Evolutionary conservation across 768 basidiomycete genomes (phyloP).

Genomic region (Leccinum variicolor): DNA sequence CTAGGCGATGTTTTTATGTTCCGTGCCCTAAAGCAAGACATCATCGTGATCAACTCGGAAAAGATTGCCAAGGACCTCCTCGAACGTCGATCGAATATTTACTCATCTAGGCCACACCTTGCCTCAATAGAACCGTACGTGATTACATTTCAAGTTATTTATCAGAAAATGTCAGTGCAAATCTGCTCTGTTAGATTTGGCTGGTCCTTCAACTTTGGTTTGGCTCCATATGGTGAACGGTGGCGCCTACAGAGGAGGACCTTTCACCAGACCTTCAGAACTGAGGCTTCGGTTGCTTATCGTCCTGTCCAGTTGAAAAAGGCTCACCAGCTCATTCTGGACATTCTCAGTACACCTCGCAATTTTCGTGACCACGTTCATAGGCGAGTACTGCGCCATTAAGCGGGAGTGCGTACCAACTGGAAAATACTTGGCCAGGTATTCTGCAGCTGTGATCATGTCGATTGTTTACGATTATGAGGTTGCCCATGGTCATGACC

Average conservation of each 20-base stretch:
- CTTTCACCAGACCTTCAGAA: slow-evolving; percentile 23
- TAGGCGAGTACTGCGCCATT: background rate
- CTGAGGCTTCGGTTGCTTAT: slow-evolving; percentile 12
- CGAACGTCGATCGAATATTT: slow-evolving; percentile 23
- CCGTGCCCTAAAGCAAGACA: slow-evolving; percentile 20
- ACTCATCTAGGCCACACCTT: slow-evolving; percentile 25
- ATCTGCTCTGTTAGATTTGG: slow-evolving; percentile 12
- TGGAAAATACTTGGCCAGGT: slow-evolving; percentile 12
- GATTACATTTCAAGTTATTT: background rate
- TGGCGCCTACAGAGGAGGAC: slow-evolving; percentile 23
- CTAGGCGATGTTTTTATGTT: slow-evolving; percentile 21
- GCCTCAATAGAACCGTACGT: slow-evolving; percentile 17
- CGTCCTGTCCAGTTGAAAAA: slow-evolving; percentile 19
- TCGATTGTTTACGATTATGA: slow-evolving; percentile 40
- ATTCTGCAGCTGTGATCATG: slow-evolving; percentile 36
- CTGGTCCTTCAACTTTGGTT: slow-evolving; percentile 19
- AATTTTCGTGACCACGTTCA: slow-evolving; percentile 7
- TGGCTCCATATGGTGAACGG: slow-evolving; percentile 16
- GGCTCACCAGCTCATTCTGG: slow-evolving; percentile 14
- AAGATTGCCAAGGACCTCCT: slow-evolving; percentile 27
- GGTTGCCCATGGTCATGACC: slow-evolving; percentile 34
- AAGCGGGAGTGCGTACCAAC: background rate
- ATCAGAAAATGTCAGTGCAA: background rate
- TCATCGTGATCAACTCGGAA: slow-evolving; percentile 24
- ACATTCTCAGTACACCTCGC: slow-evolving; percentile 10